Evolutionary conservation across 116 monocot species (phyloP), one percentile per base, ranked within the genome.

Genomic region (Papilionanthe hybrid): DNA sequence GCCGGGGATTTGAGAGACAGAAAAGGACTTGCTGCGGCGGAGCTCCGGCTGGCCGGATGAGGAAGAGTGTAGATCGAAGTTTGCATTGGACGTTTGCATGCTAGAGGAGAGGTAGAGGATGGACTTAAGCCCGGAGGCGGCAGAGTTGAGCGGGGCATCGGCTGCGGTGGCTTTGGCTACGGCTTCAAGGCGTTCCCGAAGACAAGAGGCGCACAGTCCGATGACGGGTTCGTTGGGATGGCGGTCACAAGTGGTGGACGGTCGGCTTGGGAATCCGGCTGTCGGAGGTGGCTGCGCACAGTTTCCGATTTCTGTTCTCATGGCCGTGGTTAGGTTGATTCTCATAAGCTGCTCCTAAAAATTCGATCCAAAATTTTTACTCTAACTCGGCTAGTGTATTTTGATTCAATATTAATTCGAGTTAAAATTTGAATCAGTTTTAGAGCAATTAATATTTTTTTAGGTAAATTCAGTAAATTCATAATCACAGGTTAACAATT

Each of bases 21-120:
- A 94, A 78, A 92, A 92, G 9, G 94, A 94, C 83, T 88, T 90
- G 86, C 92, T 90, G 17, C 94, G 94, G 17, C 94, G 88, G 73
- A 94, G 90, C 85, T 94, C 89, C n/a, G 88, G 86, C 68, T 63
- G 86, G 63, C 72, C n/a, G 19, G 43, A 56, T 11, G 82, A 65
- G 5, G 80, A 78, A 0, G 79, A 78, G 28, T 71, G 49, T n/a
- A 77, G 55, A 18, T 56, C 22, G 20, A 15, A 13, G 77, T n/a
- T 72, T 7, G 73, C 22, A 45, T 28, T 25, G 23, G 50, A 18
- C 20, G 58, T 66, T 22, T 17, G 78, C 43, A 41, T 75, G 66
- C 53, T 68, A 42, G 76, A 63, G 74, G 82, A 79, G 80, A 72
- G 76, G 72, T 78, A 85, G 84, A 88, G 90, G 55, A 92, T 41